Conservation (phyloP, 352 stramenopile genomes). For the Phytophthora vignae region DNA sequence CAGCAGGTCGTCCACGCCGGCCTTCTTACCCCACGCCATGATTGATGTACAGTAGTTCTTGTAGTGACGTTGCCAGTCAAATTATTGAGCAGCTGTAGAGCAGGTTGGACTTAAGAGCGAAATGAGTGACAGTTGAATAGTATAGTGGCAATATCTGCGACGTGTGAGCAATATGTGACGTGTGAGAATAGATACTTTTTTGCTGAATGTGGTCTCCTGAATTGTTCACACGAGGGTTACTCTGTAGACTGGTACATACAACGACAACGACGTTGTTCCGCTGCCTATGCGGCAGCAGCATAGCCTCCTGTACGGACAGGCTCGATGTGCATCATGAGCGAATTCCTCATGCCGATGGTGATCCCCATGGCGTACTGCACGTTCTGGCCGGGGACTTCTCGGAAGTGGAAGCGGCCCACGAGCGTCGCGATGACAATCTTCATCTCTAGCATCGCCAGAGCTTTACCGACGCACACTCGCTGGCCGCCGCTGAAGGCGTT, state of each 20-base stretch:
- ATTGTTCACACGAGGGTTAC: neutral
- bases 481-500: constrained; percentile 73
- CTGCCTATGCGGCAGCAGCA: constrained; percentile 19
- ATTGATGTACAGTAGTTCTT: constrained; percentile 30
- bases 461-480: constrained; percentile 71
- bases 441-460: constrained; percentile 78
- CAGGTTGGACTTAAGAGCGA: constrained; percentile 1
- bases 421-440: constrained; percentile 64
- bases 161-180: constrained; percentile 23
- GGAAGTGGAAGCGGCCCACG: constrained; percentile 57
- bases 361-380: constrained; percentile 46
- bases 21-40: constrained; percentile 82
- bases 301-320: constrained; percentile 9
- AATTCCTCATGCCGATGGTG: constrained; percentile 52
- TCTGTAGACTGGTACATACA: constrained; percentile 12
- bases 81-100: constrained; percentile 10
- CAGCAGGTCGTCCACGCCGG: constrained; percentile 79
- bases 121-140: neutral
- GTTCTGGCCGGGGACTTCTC: constrained; percentile 34
- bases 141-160: constrained; percentile 18
- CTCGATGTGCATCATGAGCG: constrained; percentile 38
- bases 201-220: neutral
- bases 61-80: constrained; percentile 32
- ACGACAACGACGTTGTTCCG: neutral
- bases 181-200: constrained; percentile 7